These are phyloP conservation scores for Plasmodium sp. DNA, from an alignment of 169 alveolate species.

Conservation along the genomic window DNA sequence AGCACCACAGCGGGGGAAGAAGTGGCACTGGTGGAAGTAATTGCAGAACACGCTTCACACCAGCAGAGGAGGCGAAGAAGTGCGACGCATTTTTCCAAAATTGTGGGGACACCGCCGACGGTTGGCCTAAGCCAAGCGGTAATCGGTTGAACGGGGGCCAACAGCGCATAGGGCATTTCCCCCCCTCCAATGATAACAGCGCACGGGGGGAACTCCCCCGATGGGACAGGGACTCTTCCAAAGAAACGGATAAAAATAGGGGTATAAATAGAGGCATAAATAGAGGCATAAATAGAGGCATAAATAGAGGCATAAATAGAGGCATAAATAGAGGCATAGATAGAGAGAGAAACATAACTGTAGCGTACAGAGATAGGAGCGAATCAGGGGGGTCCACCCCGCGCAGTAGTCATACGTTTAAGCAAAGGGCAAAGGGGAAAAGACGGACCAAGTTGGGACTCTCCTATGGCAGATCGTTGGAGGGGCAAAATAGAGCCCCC, in stretches of 20 bases:
- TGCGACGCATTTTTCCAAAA: not conserved
- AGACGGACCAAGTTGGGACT: not conserved
- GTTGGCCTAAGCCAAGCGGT: not conserved
- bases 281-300: too few species aligned
- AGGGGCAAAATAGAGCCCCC: not conserved
- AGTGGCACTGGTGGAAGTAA: not conserved
- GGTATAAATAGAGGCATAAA: too few species aligned
- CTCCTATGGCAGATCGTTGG: not conserved
- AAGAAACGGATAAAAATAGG: not conserved
- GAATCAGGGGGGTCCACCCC: not conserved
- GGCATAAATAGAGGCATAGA: too few species aligned
- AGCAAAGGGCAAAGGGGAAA: not conserved
- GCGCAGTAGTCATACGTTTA: not conserved
- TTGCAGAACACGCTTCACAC: not conserved
- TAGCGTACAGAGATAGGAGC: not conserved
- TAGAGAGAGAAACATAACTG: not conserved
- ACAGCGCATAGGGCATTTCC: not conserved
- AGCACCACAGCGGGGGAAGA: not conserved
- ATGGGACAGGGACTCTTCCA: not conserved
- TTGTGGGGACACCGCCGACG: not conserved
- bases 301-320: too few species aligned
- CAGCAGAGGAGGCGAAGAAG: not conserved
- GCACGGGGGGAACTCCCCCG: not conserved
- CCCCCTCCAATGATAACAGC: not conserved
- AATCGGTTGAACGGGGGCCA: not conserved